These are phyloP conservation scores for Wickerhamiella hasegawae DNA, from an alignment of 805 yeast species.

Conservation along the genomic window DNA sequence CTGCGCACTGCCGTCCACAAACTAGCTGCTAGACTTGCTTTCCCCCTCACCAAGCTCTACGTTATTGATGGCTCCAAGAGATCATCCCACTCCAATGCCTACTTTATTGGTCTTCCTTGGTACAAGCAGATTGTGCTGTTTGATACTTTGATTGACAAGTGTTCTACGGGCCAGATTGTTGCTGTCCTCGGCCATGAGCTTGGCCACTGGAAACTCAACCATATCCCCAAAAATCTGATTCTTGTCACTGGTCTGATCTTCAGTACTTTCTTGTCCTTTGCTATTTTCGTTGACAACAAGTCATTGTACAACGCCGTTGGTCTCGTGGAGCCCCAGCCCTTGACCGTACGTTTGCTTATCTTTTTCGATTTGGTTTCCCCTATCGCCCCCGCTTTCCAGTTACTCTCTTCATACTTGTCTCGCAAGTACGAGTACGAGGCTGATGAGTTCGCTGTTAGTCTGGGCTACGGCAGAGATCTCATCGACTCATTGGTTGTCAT, in stretches of 20 bases:
- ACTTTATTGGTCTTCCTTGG: slow-evolving; percentile 93
- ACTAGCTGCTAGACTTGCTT: slow-evolving; percentile 56
- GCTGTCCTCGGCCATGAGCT: slow-evolving; percentile 97
- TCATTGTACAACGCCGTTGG: slow-evolving; percentile 73
- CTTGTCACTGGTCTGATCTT: slow-evolving; percentile 51
- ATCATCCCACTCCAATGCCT: slow-evolving; percentile 93
- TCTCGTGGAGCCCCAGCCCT: slow-evolving; percentile 49
- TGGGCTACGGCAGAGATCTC: slow-evolving; percentile 56
- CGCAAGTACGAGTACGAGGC: slow-evolving; percentile 92
- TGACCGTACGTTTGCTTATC: slow-evolving; percentile 63
- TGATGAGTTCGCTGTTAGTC: slow-evolving; percentile 63
- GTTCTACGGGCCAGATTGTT: slow-evolving; percentile 62
- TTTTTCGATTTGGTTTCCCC: slow-evolving; percentile 72
- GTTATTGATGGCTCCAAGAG: slow-evolving; percentile 96
- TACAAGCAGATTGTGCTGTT: slow-evolving; percentile 85
- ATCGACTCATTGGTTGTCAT: slow-evolving; percentile 58
- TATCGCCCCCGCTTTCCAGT: slow-evolving; percentile 49
- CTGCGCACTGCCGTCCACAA: slow-evolving; percentile 66
- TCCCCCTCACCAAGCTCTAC: slow-evolving; percentile 74
- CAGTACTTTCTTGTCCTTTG: slow-evolving; percentile 52
- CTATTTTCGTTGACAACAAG: slow-evolving; percentile 62
- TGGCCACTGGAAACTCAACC: slow-evolving; percentile 93
- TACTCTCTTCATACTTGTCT: slow-evolving; percentile 50
- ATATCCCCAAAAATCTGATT: slow-evolving; percentile 59
- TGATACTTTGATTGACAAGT: slow-evolving; percentile 77